Conservation (phyloP, 331 rosid genomes). For the Rhamnella rubrinervis region DNA sequence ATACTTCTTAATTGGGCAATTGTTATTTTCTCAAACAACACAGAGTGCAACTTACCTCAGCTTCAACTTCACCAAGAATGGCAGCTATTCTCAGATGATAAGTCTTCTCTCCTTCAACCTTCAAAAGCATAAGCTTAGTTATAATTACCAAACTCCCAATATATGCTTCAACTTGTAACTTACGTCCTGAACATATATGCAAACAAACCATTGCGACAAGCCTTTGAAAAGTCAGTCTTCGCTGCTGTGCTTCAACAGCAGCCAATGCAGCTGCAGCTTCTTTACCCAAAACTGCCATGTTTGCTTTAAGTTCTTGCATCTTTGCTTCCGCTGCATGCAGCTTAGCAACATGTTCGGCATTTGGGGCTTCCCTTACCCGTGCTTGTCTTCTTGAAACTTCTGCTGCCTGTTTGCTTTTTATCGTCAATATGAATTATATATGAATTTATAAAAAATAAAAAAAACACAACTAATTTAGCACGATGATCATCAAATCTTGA, state of each 20-base stretch:
- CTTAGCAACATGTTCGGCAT: constrained; percentile 78
- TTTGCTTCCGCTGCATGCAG: constrained; percentile 86
- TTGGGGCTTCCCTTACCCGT: constrained; percentile 72
- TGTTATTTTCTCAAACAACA: constrained; percentile 16
- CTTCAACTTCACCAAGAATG: constrained; percentile 89
- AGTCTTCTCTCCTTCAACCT: constrained; percentile 95
- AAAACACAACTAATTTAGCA: constrained; percentile 8
- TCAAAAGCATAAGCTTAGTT: constrained; percentile 26
- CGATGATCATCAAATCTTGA: constrained; percentile 1
- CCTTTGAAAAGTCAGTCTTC: constrained; percentile 94
- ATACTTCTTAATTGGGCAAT: constrained; percentile 2
- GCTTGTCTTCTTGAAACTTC: constrained; percentile 77
- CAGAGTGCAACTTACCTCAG: constrained; percentile 70
- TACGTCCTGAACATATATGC: constrained; percentile 17
- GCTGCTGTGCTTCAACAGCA: constrained; percentile 92
- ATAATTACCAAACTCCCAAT: constrained; percentile 22
- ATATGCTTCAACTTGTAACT: constrained; percentile 13
- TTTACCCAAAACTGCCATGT: constrained; percentile 93
- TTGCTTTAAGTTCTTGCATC: constrained; percentile 84
- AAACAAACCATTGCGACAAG: constrained; percentile 89
- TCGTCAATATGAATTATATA: constrained; percentile 23
- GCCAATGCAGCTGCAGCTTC: constrained; percentile 94
- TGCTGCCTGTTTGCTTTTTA: constrained; percentile 51
- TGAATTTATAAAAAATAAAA: constrained; percentile 13
- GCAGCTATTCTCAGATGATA: constrained; percentile 90